Evolutionary conservation across 108 stramenopile genomes (phyloP), one percentile per base, ranked within the genome.

Genomic region (Pseudonitzschia pungens): DNA sequence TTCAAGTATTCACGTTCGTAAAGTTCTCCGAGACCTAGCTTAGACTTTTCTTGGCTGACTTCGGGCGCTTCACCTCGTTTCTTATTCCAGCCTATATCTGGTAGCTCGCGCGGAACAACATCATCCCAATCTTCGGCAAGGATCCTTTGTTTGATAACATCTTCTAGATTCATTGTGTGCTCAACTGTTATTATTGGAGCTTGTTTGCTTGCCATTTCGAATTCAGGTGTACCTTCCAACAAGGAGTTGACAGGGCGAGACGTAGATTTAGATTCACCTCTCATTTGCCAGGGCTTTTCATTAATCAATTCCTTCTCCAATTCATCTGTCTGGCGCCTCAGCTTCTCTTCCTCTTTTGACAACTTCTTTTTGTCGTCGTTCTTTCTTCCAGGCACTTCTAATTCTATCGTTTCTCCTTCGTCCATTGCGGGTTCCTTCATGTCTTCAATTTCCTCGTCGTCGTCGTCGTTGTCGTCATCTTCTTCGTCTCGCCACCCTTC

Each of bases 11-110:
- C 97, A 9, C 96, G 85, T 60, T 97, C 98, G 73, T 99, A 99
- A 43, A 98, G 71, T 69, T 97, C 98, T 28, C 92, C 98, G 26
- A 99, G 86, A 11, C 97, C 96, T 26, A 97, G 78, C 78, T 96
- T 97, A 45, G 95, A 94, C 75, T 98, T 98, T 76, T 99, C 98
- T 79, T 97, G 96, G 58, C 96, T 96, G 8, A 99, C 90, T 81
- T 99, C 97, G 0, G 97, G 96, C 4, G 89, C 77, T 31, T 97
- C 96, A 6, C 86, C 88, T 36, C 83, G 81, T 43, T 85, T 80
- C 68, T 89, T 89, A 54, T 86, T 71, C 65, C 76, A 74, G 27
- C 86, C 91, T 15, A 96, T 85, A 70, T 92, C 92, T 18, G 94
- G 93, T 22, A 96, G 77, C 73, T 96, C 94, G 27, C 96, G 83